phyloP scores from a whole-genome alignment of 1,139 yeast genomes.

The Candida albicans region DNA sequence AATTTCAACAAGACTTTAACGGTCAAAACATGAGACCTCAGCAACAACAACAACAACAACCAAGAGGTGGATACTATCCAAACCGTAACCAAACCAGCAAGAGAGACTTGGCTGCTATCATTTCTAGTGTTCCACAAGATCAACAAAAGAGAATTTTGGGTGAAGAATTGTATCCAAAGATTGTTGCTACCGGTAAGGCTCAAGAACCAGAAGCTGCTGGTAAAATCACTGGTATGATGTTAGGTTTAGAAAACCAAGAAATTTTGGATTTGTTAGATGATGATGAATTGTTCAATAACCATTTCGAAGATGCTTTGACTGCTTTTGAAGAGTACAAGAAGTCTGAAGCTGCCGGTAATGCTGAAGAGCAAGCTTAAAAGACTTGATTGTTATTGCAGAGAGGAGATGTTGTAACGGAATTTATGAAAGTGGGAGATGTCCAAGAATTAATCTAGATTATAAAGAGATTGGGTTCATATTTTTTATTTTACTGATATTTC shows the following conservation, averaged over 20 bases:
- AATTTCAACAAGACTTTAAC: slow-evolving; percentile 44
- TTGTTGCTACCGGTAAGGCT: slow-evolving; percentile 83
- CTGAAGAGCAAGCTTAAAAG: slow-evolving; percentile 23
- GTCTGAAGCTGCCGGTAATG: slow-evolving; percentile 34
- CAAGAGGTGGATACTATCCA: slow-evolving; percentile 47
- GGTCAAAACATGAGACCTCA: slow-evolving; percentile 17
- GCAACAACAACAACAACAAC: slow-evolving; percentile 21
- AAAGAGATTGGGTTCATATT: background rate
- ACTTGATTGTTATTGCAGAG: background rate
- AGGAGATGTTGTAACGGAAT: background rate
- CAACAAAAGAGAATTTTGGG: slow-evolving; percentile 97
- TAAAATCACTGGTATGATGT: slow-evolving; percentile 98
- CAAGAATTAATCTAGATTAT: background rate
- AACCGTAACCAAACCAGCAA: slow-evolving; percentile 25
- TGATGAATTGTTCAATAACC: slow-evolving; percentile 85
- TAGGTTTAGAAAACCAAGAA: slow-evolving; percentile 92
- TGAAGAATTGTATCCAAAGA: slow-evolving; percentile 95
- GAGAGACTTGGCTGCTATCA: slow-evolving; percentile 55
- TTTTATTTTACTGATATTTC: background rate
- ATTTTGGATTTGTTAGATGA: slow-evolving; percentile 86
- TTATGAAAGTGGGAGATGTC: background rate
- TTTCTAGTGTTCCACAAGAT: slow-evolving; percentile 71
- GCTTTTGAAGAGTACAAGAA: slow-evolving; percentile 87
- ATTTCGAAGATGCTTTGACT: slow-evolving; percentile 91
- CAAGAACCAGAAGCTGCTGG: slow-evolving; percentile 95